These are phyloP conservation scores for Amanita exitialis DNA, from an alignment of 768 basidiomycete species.

Conservation along the genomic window DNA sequence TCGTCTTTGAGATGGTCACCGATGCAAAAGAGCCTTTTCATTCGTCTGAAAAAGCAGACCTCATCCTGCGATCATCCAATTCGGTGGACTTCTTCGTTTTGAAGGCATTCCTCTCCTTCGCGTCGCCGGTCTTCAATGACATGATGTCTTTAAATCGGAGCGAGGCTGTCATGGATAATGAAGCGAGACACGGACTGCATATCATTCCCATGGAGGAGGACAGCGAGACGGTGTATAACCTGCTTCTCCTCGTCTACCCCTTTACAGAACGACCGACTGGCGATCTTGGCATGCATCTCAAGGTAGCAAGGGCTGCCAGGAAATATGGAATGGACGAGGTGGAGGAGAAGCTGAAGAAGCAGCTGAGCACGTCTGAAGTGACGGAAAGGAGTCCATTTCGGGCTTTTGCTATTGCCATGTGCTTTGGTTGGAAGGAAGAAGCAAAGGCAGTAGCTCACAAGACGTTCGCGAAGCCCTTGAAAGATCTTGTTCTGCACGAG, in stretches of 20 bases:
- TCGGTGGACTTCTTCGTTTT: constrained; percentile 19
- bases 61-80: constrained; percentile 15
- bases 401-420: background rate
- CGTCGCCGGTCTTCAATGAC: constrained; percentile 20
- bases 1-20: too few relatives aligned
- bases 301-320: background rate
- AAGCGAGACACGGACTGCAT: background rate
- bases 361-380: background rate
- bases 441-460: background rate
- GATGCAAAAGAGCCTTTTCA: background rate
- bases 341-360: background rate
- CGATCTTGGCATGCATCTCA: background rate
- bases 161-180: background rate
- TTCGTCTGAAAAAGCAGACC: too few relatives aligned
- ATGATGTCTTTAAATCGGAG: constrained; percentile 19
- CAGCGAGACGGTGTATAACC: constrained; percentile 3
- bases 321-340: constrained; percentile 3
- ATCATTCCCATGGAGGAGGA: constrained; percentile 4
- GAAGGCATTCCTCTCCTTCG: constrained; percentile 16
- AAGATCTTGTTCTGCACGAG: background rate
- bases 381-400: background rate
- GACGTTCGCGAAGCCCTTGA: background rate
- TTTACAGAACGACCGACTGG: background rate
- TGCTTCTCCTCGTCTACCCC: constrained; percentile 8
- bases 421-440: background rate